Evolutionary conservation across 2,329 filamentous ascomycete genomes (phyloP).

Genomic region (Ascochyta koolunga): DNA sequence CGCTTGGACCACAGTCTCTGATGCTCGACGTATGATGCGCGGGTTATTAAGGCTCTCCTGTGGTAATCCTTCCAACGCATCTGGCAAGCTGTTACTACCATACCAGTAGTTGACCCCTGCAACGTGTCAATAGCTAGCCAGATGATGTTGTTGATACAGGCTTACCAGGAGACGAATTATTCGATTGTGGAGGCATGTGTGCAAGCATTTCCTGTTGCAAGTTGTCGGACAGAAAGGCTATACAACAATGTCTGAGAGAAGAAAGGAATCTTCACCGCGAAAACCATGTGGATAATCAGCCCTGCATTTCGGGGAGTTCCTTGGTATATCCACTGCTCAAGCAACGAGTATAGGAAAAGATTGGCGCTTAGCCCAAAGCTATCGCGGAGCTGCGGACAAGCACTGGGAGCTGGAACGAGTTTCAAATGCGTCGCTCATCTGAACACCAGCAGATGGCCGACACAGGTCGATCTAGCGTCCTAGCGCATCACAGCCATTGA

Average conservation of each 20-base stretch:
- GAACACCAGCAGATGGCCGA: conserved; percentile 35
- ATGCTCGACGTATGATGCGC: conserved; percentile 42
- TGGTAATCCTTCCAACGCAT: conserved; percentile 34
- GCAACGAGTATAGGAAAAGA: conserved; percentile 31
- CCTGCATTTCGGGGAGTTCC: conserved; percentile 41
- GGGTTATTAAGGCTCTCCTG: conserved; percentile 28
- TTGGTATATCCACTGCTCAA: conserved; percentile 38
- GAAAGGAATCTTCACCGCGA: conserved; percentile 29
- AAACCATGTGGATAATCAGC: conserved; percentile 33
- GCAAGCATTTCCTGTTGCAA: conserved; percentile 42
- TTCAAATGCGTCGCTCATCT: conserved; percentile 41
- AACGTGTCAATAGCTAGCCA: conserved; percentile 19
- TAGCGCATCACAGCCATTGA: conserved; percentile 42
- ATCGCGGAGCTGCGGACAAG: conserved; percentile 40
- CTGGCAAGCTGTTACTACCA: conserved; percentile 39
- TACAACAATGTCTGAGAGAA: conserved; percentile 25
- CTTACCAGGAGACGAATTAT: conserved; percentile 43
- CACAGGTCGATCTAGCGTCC: conserved; percentile 39
- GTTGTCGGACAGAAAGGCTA: conserved; percentile 27
- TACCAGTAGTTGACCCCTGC: conserved; percentile 44
- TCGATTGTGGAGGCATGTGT: conserved; percentile 45
- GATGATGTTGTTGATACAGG: conserved; percentile 4
- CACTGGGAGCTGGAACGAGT: conserved; percentile 39
- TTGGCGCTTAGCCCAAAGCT: conserved; percentile 34
- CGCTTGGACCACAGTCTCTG: conserved; percentile 39